A percentile compares a stretch with the other conserved stretches of the same genome.
Evolutionary conservation across 2,329 filamentous ascomycete genomes (phyloP).

Genomic region (Trichoderma sp.): DNA sequence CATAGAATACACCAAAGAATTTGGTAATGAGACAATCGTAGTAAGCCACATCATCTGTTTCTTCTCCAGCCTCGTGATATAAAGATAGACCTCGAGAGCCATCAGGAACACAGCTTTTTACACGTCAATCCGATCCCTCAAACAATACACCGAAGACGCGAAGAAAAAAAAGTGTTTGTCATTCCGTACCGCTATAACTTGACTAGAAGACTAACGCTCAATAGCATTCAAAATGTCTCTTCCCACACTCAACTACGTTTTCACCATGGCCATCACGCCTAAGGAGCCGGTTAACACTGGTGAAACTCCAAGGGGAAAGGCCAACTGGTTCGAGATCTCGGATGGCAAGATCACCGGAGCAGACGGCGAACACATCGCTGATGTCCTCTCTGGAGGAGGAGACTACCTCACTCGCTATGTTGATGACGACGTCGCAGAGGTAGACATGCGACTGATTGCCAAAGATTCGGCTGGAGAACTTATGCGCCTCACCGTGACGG

Average conservation of each 20-base stretch:
- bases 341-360: not conserved
- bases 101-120: not conserved
- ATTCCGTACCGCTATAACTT: no score
- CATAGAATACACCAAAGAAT: not conserved
- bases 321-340: conserved; percentile 9
- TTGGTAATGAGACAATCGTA: not conserved
- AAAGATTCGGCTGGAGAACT: not conserved
- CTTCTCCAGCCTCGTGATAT: not conserved
- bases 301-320: conserved; percentile 2
- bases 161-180: not conserved
- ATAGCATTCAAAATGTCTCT: not conserved
- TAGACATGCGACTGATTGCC: not conserved
- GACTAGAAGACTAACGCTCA: not conserved
- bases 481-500: not conserved
- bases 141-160: not conserved
- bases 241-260: conserved; percentile 5
- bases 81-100: not conserved
- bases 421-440: not conserved
- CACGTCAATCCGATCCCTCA: not conserved
- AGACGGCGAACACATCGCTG: not conserved
- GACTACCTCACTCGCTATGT: conserved; percentile 9
- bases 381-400: not conserved
- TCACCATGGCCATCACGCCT: not conserved
- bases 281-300: not conserved
- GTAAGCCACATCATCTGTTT: not conserved